Evolutionary conservation across 2,329 filamentous ascomycete species (phyloP).

Genomic region (Colletotrichum tamarilloi): DNA sequence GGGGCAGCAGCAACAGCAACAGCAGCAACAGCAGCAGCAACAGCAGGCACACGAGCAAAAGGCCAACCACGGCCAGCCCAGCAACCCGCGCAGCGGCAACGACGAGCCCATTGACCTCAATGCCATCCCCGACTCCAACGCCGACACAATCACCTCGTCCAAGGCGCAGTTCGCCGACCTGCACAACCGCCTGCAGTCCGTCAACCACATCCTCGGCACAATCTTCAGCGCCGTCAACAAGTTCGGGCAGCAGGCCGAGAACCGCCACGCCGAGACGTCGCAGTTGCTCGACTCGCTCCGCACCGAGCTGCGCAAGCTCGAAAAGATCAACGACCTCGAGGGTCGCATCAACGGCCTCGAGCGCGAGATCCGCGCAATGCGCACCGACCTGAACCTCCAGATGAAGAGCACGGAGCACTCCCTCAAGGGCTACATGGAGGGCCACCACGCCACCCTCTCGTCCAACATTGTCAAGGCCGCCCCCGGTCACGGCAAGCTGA

Average conservation of each 20-base stretch:
- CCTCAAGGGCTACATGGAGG: conserved; percentile 62
- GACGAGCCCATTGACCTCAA: conserved; percentile 49
- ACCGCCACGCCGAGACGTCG: conserved; percentile 67
- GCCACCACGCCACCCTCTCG: conserved; percentile 61
- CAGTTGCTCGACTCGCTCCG: conserved; percentile 59
- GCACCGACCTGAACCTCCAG: conserved; percentile 64
- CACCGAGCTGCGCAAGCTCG: conserved; percentile 54
- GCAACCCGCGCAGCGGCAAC: conserved; percentile 41
- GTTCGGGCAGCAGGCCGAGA: conserved; percentile 62
- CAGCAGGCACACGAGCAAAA: conserved; percentile 44
- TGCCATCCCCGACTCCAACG: conserved; percentile 58
- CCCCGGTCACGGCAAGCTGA: conserved; percentile 63
- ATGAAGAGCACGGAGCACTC: conserved; percentile 61
- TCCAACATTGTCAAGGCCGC: conserved; percentile 59
- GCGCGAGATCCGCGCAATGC: conserved; percentile 68
- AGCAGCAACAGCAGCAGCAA: conserved; percentile 48
- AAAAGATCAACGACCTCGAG: conserved; percentile 56
- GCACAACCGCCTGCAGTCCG: conserved; percentile 81
- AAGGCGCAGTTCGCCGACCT: conserved; percentile 82
- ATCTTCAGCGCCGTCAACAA: conserved; percentile 68
- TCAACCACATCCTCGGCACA: conserved; percentile 75
- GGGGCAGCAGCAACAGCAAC: conserved; percentile 47
- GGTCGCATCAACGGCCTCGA: conserved; percentile 64
- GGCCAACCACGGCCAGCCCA: conserved; percentile 40
- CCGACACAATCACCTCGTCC: conserved; percentile 61